Evolutionary conservation across 225 moss, liverwort and hornwort genomes (phyloP), one percentile per base, ranked within the genome.

Genomic region (Physcomitrellopsis africana): DNA sequence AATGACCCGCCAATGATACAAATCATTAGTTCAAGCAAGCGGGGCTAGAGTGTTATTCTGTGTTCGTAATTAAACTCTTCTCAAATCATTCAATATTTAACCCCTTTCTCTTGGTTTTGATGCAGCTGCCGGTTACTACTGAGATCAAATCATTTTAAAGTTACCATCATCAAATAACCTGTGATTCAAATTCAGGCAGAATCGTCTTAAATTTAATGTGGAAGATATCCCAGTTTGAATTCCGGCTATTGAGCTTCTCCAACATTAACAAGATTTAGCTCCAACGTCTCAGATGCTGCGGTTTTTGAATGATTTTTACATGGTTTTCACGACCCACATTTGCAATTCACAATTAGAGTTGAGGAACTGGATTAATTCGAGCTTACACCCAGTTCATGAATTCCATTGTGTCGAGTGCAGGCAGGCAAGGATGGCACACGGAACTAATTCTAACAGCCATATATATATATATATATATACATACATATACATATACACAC

Each of bases 21-120:
- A 82, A 74, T 82, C 78, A 82, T 78, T 46, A 78, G 70, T 37
- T 60, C 68, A 60, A 79, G 77, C 74, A 69, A 74, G 32, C 7
- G 32, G 32, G 70, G 41, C 78, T 29, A 60, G 11, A 9, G 56
- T 10, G 26, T 75, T 65, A 79, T 60, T 54, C 70, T 66, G 79
- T 70, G 75, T 77, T 61, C 74, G 74, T 79, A 59, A 82, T 75
- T 79, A 79, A 70, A 11, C 9, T 17, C 29, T 13, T 4, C 11
- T 24, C 51, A 63, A 19, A 53, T 7, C 53, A 53, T 7, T 53
- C 16, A 53, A n/a, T 49, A 11, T 1, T 11, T 5, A 49, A 11
- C 10, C 47, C 47, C 24, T 1, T 8, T 13, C n/a, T 42, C 63
- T 42, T 23, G 23, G 17, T 43, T 53, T 63, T 42, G 73, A 22